A percentile compares a stretch with the other conserved stretches of the same genome.
phyloP scores from a whole-genome alignment of 2,329 filamentous ascomycete genomes.

The Claviceps monticola region DNA sequence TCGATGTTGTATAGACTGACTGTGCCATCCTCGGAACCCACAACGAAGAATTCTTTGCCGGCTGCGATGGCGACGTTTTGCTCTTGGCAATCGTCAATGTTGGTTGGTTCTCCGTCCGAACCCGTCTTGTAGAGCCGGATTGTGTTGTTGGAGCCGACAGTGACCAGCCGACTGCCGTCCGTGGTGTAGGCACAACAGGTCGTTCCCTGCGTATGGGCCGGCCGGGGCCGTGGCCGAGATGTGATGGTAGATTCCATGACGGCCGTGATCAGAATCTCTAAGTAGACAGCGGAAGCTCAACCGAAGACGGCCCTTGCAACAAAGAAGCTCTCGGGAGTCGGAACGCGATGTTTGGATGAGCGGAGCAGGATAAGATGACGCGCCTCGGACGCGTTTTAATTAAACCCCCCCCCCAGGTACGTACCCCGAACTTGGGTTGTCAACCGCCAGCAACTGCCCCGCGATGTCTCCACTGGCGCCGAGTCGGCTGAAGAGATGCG shows the following conservation, averaged over 20 bases:
- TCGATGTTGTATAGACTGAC: constrained; percentile 83
- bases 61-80: constrained; percentile 70
- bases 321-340: neutral
- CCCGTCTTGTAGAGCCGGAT: constrained; percentile 87
- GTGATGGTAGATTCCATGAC: constrained; percentile 20
- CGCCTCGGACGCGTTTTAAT: constrained; percentile 24
- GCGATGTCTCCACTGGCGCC: neutral
- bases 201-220: constrained; percentile 70
- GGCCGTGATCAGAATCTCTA: neutral
- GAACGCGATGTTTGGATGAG: neutral
- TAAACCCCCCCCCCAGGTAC: constrained; percentile 3
- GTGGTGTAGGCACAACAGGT: constrained; percentile 85
- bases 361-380: constrained; percentile 16
- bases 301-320: neutral
- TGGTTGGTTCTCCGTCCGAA: constrained; percentile 81
- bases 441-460: neutral
- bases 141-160: constrained; percentile 84
- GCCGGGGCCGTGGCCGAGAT: constrained; percentile 44
- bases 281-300: neutral
- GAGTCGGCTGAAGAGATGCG: neutral
- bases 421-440: neutral
- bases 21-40: constrained; percentile 89
- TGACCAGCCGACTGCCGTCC: constrained; percentile 74
- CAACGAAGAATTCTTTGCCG: constrained; percentile 68
- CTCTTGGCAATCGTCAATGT: constrained; percentile 82